These are phyloP conservation scores for Metschnikowia vanudenii DNA, from an alignment of 805 yeast species.

Conservation along the genomic window DNA sequence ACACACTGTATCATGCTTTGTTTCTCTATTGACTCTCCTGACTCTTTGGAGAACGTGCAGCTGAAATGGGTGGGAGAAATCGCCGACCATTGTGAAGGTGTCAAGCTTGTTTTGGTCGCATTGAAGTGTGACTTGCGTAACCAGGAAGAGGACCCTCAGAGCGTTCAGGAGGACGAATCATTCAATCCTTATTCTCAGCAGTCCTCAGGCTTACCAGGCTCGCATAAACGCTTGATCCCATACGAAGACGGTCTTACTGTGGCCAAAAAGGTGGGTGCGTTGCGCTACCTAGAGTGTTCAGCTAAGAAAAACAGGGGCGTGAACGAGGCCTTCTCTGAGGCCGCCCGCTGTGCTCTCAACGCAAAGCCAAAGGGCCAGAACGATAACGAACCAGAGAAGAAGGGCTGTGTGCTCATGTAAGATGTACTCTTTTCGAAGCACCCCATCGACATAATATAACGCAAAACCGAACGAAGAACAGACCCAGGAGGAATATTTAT, in stretches of 20 bases:
- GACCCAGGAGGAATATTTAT: background rate
- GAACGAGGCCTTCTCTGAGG: slow-evolving; percentile 98
- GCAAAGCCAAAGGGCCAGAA: slow-evolving; percentile 80
- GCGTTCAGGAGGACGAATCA: slow-evolving; percentile 26
- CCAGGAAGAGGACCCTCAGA: slow-evolving; percentile 44
- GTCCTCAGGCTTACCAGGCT: slow-evolving; percentile 35
- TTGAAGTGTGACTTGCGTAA: slow-evolving; percentile 89
- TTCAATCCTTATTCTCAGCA: slow-evolving; percentile 33
- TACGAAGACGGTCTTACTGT: slow-evolving; percentile 93
- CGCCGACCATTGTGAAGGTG: slow-evolving; percentile 96
- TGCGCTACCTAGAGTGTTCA: slow-evolving; percentile 92
- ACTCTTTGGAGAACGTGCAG: slow-evolving; percentile 91
- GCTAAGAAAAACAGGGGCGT: slow-evolving; percentile 97
- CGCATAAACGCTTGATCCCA: slow-evolving; percentile 57
- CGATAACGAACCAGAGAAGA: slow-evolving; percentile 44
- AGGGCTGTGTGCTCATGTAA: slow-evolving; percentile 41
- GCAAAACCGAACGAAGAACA: background rate
- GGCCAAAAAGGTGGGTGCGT: slow-evolving; percentile 91
- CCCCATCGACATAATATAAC: too few species aligned
- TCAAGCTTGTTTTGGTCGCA: slow-evolving; percentile 89
- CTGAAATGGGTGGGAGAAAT: slow-evolving; percentile 97
- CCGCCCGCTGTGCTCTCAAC: slow-evolving; percentile 92
- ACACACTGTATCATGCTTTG: slow-evolving; percentile 97
- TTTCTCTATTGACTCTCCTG: slow-evolving; percentile 90
- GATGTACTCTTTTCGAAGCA: background rate